phyloP scores from a whole-genome alignment of 2,329 filamentous ascomycete species.

The Camillea tinctor region DNA sequence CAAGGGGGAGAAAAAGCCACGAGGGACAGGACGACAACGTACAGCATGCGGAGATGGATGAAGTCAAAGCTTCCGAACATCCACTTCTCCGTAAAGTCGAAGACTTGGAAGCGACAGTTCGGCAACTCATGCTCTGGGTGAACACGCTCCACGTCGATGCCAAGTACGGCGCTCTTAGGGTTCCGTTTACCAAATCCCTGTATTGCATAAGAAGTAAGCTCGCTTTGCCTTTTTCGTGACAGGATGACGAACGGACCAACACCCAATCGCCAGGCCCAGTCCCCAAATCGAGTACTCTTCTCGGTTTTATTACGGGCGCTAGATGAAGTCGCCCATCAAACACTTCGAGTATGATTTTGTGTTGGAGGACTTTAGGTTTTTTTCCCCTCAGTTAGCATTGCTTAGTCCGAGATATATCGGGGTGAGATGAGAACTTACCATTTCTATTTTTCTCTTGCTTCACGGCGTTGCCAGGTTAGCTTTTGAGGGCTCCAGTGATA shows the following conservation, averaged over 20 bases:
- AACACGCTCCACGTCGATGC: conserved; percentile 30
- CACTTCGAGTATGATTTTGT: conserved; percentile 28
- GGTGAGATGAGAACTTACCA: conserved; percentile 17
- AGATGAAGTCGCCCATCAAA: conserved; percentile 32
- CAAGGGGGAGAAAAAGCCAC: not conserved
- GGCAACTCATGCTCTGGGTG: conserved; percentile 21
- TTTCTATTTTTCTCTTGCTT: conserved; percentile 32
- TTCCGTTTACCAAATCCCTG: conserved; percentile 10
- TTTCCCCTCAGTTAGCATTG: not conserved
- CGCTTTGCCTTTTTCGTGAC: conserved; percentile 3
- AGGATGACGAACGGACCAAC: conserved; percentile 15
- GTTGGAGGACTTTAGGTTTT: conserved; percentile 22
- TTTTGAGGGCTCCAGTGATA: not conserved
- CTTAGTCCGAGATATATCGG: too few species aligned
- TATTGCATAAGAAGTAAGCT: conserved; percentile 14
- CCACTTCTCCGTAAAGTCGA: conserved; percentile 29
- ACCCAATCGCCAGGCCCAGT: conserved; percentile 32
- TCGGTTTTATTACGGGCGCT: conserved; percentile 26
- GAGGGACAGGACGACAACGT: conserved; percentile 10
- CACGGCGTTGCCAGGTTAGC: not conserved
- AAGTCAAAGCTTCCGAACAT: conserved; percentile 28
- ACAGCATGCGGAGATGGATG: conserved; percentile 32
- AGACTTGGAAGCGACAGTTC: conserved; percentile 29
- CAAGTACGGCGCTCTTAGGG: conserved; percentile 26
- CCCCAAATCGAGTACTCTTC: conserved; percentile 31